Evolutionary conservation across 139 green algal genomes (phyloP), one percentile per base, ranked within the genome.

Genomic region (Coelastrella sp.): DNA sequence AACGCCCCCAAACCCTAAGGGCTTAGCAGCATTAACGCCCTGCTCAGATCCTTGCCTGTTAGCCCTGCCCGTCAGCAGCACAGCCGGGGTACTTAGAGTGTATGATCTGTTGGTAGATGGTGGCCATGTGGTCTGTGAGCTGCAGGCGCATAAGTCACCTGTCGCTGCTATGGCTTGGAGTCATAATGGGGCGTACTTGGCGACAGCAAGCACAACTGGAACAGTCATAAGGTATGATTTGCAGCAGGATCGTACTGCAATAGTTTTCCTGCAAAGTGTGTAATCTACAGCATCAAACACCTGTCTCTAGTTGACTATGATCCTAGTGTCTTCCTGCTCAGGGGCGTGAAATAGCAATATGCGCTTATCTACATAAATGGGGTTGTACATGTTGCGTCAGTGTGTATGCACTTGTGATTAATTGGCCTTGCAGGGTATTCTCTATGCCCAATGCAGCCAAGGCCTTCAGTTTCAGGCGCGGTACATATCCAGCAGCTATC

Each of bases 131-230:
- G 67, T 95, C 53, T 91, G 86, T 63, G 92, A 98, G 83, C 85
- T 96, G 3, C 72, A 43, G 30, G 94, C 95, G 1, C 95, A 98
- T 88, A 93, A 95, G 45, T 45, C 91, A 13, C 85, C 91, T 3
- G 73, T 97, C 82, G 90, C 78, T 25, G 78, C 79, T 6, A 23
- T 93, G 27, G 86, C 90, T 3, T 93, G 90, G 90, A 90, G 40
- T 51, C n/a, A 57, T 45, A 84, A 91, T 53, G 90, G 82, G 45
- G 64, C 60, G 0, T 90, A 97, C 71, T 88, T 98, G n/a, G 94
- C 94, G 19, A 92, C 92, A 2, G 95, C 95, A 6, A 96, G 91
- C 6, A 79, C 75, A 30, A 96, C 94, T 68, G 95, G 95, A 32
- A 98, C 95, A 0, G 91, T 98, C 25, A 88, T 97, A n/a, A 88